Base-by-base conservation (phyloP, 2,329 filamentous ascomycete genomes). In the Colletotrichum costaricense region DNA sequence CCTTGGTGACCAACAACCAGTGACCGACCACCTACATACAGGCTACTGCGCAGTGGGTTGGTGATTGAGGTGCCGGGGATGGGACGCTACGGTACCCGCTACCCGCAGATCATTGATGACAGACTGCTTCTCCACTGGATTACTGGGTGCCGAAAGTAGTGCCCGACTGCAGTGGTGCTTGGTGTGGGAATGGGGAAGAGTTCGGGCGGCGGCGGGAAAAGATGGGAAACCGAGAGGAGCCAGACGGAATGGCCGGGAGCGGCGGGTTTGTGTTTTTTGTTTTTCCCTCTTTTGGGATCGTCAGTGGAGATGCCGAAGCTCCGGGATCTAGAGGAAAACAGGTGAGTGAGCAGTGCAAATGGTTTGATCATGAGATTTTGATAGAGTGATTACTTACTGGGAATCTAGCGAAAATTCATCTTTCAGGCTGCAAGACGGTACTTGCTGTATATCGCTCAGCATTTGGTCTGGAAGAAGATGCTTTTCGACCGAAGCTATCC, bases 291-390 rank as follows among this genome's bases (percentile, higher is more conserved):
- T 49, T 49, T n/a, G 42, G 42, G 19, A 49, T 57, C 42, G 22
- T 60, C 42, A 5, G 68, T 74, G 68, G 68, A 67, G 68, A 72
- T 64, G 56, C 72, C 72, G 72, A 74, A 72, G 38, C 22, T 74
- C 63, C 72, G 71, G 63, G 35, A 19, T 19, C 57, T 46, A 4
- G 33, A 52, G 19, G 33, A n/a, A 33, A 69, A 26, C 49, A 64
- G 12, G 59, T 11, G 22, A 42, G 19, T 22, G 42, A 49, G 19
- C 19, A 2, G 19, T 49, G 42, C 19, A 49, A 49, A 0, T 49
- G 19, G 19, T 0, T 49, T n/a, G 7, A 49, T 49, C 19, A 49
- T 49, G 42, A 49, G 8, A 22, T 22, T 4, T n/a, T 49, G 19
- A 19, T 0, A 4, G 42, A 49, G 0, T 22, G 19, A 49, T 9